Evolutionary conservation across 176 grass and related monocot species (phyloP), one percentile per base, ranked within the genome.

Genomic region (Phragmites australis): DNA sequence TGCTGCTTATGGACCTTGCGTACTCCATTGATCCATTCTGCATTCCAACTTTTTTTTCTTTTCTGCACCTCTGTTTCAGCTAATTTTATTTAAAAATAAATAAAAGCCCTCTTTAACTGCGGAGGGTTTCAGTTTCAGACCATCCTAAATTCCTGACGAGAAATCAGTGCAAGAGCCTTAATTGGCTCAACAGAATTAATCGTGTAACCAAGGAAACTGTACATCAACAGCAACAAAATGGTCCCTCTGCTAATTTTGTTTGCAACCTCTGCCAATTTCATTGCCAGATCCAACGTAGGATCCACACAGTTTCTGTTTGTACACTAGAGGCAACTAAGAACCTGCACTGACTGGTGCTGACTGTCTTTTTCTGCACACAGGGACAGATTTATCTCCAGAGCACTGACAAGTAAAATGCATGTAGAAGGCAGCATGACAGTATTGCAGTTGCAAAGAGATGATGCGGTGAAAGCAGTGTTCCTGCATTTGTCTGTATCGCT

Each of bases 291-390:
- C 54, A 27, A 57, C 25, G 45, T 65, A 32, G 26, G 70, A 52
- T 21, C 50, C 70, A 62, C 59, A 62, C 16, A 16, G 30, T 10
- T 65, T n/a, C 62, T 65, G 62, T n/a, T 15, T 39, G 62, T 21
- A 34, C 62, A 23, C 22, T 40, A 42, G 72, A 75, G 57, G 72
- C 51, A 75, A 26, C 52, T 27, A 37, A 22, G 72, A 27, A 74
- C 71, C 32, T 74, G 31, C 34, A 55, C 21, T 3, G 32, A 37
- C 1, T 19, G 31, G 12, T 55, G 71, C 12, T 74, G 70, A 21
- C 13, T 46, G 52, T 22, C 52, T 18, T 25, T 37, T 40, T 27
- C 34, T 17, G 52, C 7, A 75, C 32, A 26, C 8, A 26, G 17
- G 52, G 41, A 10, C 46, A 11, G 60, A 65, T 52, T 37, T 25